Evolutionary conservation across 2,329 filamentous ascomycete genomes (phyloP), one percentile per base, ranked within the genome.

Genomic region (Pseudonectria buxi): DNA sequence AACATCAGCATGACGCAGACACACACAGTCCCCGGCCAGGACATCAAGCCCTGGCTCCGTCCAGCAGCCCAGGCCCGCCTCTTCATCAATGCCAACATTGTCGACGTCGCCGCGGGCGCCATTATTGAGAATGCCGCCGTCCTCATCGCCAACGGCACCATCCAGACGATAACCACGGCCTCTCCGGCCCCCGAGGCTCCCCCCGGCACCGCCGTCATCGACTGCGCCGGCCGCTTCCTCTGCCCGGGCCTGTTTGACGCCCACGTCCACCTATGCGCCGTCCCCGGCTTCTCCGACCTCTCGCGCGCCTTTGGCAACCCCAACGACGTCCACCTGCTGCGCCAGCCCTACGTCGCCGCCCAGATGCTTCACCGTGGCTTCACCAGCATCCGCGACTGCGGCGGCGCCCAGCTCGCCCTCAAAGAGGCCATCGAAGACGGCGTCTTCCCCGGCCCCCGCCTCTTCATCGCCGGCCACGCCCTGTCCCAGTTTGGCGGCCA

Each of bases 401-500:
- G 73, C 2, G 76, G 76, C 4, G 74, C 75, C 3, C 59, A 60
- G 1, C 53, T 69, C 0, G 69, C 74, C 1, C 53, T 80, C 13
- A 72, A 72, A 43, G 61, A 78, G 40, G 73, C 74, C 1, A 63
- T 78, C 14, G 64, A 61, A 1, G 72, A 78, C 13, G 66, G 68
- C 1, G 60, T 74, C 0, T 64, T 71, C 29, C 64, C 66, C 1
- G 75, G 74, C 0, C 76, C 74, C 2, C 57, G 73, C 5, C 51
- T 78, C 1, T 76, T 77, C 51, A 71, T 75, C 26, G 59, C 71
- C 1, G 69, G 69, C 1, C 63, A 70, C 28, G 72, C 68, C 0
- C 62, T 79, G 2, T 69, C 64, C 2, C 74, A 79, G 48, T 74
- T 71, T 0, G 75, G 75, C 2, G 76, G 76, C 0, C 75, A 79